Conservation (phyloP, 495 filamentous ascomycete species). For the Neurospora sp. region DNA sequence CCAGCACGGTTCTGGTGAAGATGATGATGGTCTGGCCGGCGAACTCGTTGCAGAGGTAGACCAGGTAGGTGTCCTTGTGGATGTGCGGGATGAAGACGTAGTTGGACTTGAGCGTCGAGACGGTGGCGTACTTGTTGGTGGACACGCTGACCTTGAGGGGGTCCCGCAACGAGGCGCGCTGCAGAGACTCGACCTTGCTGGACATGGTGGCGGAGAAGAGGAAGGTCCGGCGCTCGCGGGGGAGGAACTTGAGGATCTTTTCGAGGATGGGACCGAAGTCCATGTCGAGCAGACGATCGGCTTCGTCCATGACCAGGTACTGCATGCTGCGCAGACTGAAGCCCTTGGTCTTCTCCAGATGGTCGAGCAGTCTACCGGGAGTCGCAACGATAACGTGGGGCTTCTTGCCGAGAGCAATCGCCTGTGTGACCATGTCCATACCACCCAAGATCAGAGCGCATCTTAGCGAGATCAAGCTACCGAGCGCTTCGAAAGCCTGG, state of each 20-base stretch:
- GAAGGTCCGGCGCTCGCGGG: constrained; percentile 68
- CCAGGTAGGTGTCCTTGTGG: constrained; percentile 84
- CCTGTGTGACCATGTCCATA: constrained; percentile 88
- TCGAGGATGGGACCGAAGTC: constrained; percentile 90
- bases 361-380: constrained; percentile 81
- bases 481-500: constrained; percentile 72
- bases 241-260: constrained; percentile 85
- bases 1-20: constrained; percentile 88
- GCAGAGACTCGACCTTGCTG: constrained; percentile 82
- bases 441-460: constrained; percentile 78
- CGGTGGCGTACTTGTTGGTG: constrained; percentile 74
- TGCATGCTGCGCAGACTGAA: constrained; percentile 68
- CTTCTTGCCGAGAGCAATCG: constrained; percentile 81
- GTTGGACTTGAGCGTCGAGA: constrained; percentile 69
- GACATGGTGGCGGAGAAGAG: constrained; percentile 93
- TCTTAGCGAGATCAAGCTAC: constrained; percentile 69
- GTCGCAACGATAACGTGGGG: constrained; percentile 86
- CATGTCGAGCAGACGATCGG: constrained; percentile 79
- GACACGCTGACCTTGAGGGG: constrained; percentile 66
- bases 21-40: constrained; percentile 75
- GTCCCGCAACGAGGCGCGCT: constrained; percentile 75
- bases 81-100: constrained; percentile 81
- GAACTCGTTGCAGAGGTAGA: constrained; percentile 76
- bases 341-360: constrained; percentile 93
- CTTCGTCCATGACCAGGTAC: constrained; percentile 92